Base-by-base conservation (phyloP, 148 eudicot species). In the Fallopia convolvulus region DNA sequence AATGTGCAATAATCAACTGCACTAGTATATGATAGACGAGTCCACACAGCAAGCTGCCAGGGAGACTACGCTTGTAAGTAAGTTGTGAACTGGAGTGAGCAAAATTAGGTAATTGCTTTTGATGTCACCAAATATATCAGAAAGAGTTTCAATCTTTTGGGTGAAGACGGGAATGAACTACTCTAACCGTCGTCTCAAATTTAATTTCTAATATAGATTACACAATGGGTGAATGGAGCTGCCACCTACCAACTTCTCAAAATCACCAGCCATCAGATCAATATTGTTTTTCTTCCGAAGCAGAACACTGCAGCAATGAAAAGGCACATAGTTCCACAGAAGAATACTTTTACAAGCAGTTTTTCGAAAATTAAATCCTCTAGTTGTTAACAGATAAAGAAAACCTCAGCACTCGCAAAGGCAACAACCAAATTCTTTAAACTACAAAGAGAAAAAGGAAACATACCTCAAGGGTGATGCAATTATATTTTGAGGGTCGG, bases 241-340 rank as follows among this genome's bases (percentile, higher is more conserved):
- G 23, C 49, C 75, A 79, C 96, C 80, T 82, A 95, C 99, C 94
- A 92, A 74, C 81, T 72, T 82, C 75, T 84, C 86, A 76, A 95
- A 88, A 84, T 95, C 99, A 74, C 8, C 52, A 46, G 94, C 97
- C 93, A 95, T 95, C 80, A 90, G 74, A 21, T 82, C 88, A 79
- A 91, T 95, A 79, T 87, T 95, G n/a, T 82, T 76, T 63, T 89
- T 95, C 80, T 83, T 92, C 73, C 99, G 88, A 40, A 92, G 82
- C 80, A 95, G 82, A 83, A 95, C 99, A 81, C 99, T 95, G 88
- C 87, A 81, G 36, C 55, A 73, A 73, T 17, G 8, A 2, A 73
- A 73, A 36, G 20, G 20, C 13, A 15, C 18, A 36, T 68, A 36
- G 21, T 5, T 36, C 10, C 41, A 68, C 72, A 68, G 44, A 68